Evolutionary conservation across 2,329 filamentous ascomycete genomes (phyloP), one percentile per base, ranked within the genome.

Genomic region (Xylaria sp.): DNA sequence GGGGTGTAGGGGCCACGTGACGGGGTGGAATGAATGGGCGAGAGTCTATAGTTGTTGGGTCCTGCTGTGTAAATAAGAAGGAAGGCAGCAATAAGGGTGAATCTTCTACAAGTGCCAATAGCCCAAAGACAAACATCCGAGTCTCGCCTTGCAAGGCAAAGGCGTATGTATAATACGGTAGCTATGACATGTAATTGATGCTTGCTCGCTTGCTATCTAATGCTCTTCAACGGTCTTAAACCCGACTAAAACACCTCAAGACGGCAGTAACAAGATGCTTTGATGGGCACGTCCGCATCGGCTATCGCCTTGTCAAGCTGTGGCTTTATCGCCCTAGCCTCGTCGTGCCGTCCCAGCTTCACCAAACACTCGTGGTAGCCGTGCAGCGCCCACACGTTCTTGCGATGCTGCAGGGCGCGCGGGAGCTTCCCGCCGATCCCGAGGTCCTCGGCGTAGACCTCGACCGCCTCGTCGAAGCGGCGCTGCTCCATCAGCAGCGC

Each of bases 371-470:
- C 89, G 59, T 90, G 80, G 59, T 85, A 88, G 0, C 89, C 89
- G 62, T 90, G 86, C 56, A 92, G 69, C 4, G 87, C 81, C 89
- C 89, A 92, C 0, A 92, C 83, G 59, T 92, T 92, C 44, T 86
- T 86, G 6, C 82, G 86, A 69, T 91, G 89, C 57, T 83, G 82
- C 45, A 84, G 74, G 1, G 87, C 81, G 18, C 89, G 76, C 0
- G 87, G 85, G 2, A 91, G 69, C 1, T 78, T 80, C n/a, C 78
- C 74, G 50, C 81, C 78, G 13, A 86, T 63, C 0, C 86, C 86
- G 13, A 89, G 67, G 62, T 89, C 86, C 0, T 83, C 84, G 18
- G 71, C 73, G 59, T 89, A 90, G 1, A 85, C 78, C 1, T 66
- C 74, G 2, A 77, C 71, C 0, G 86, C 85, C 44, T 87, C 75